These are phyloP conservation scores for Calonectria hongkongensis DNA, from an alignment of 2,329 filamentous ascomycete species.

Conservation along the genomic window DNA sequence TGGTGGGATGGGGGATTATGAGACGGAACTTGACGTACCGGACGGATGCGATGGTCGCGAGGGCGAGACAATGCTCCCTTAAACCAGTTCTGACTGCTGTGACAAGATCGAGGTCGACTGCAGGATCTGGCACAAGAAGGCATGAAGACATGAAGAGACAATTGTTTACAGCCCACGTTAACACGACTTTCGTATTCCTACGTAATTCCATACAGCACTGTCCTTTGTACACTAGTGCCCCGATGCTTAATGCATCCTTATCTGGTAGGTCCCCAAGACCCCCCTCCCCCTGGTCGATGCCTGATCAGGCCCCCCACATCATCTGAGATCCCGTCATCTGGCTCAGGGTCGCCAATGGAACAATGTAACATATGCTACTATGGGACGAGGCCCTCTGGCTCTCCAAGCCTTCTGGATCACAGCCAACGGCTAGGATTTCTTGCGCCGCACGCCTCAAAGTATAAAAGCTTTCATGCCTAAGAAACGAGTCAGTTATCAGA, in stretches of 20 bases:
- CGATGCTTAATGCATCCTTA: conserved; percentile 28
- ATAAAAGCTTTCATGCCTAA: background rate
- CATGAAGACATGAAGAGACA: conserved; percentile 24
- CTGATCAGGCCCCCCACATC: conserved; percentile 27
- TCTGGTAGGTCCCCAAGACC: conserved; percentile 19
- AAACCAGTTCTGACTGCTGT: background rate
- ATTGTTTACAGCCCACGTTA: conserved; percentile 7
- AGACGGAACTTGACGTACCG: conserved; percentile 23
- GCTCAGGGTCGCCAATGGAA: conserved; percentile 5
- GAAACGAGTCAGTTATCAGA: background rate
- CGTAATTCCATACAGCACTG: conserved; percentile 17
- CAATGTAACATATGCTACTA: background rate
- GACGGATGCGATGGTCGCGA: background rate
- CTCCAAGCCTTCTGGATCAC: background rate
- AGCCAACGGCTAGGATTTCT: background rate
- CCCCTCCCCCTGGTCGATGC: conserved; percentile 22
- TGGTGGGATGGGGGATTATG: conserved; percentile 8
- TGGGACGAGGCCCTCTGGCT: background rate
- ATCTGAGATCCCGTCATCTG: conserved; percentile 23
- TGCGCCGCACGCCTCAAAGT: background rate
- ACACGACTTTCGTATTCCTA: conserved; percentile 19
- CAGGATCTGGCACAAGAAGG: conserved; percentile 2
- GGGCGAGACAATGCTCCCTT: conserved; percentile 22
- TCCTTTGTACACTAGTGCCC: conserved; percentile 21
- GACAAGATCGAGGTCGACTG: background rate